Percentiles rank a stretch among this genome's conserved stretches.
phyloP scores from a whole-genome alignment of 1,284 basidiomycete genomes.

The Malassezia slooffiae region DNA sequence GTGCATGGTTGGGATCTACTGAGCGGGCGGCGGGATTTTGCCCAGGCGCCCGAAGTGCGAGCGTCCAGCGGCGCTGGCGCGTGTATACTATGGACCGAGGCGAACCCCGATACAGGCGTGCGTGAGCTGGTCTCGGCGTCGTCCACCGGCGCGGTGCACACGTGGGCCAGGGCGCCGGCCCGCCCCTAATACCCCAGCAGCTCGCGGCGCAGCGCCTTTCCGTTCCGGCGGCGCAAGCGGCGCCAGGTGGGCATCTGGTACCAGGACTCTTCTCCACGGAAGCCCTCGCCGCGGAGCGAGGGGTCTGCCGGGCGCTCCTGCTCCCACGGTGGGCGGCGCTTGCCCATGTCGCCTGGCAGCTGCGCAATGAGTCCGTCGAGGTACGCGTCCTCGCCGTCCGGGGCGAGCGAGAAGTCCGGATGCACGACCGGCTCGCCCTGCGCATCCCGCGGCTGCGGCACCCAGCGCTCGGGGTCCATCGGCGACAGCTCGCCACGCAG shows the following conservation, averaged over 20 bases:
- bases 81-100: conserved; percentile 73
- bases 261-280: conserved; percentile 6
- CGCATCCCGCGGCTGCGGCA: neutral
- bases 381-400: conserved; percentile 15
- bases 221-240: conserved; percentile 8
- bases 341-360: conserved; percentile 2
- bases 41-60: conserved; percentile 37
- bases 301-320: too few relatives aligned
- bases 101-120: conserved; percentile 53
- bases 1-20: conserved; percentile 81
- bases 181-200: conserved; percentile 17
- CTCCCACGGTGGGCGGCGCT: neutral
- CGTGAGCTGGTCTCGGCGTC: conserved; percentile 70
- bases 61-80: conserved; percentile 59
- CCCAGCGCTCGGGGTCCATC: conserved; percentile 21
- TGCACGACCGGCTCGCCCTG: neutral
- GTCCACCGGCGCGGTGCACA: conserved; percentile 51
- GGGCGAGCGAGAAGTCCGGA: conserved; percentile 6
- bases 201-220: conserved; percentile 15
- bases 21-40: conserved; percentile 3
- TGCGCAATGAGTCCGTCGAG: conserved; percentile 20
- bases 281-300: conserved; percentile 3
- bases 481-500: conserved; percentile 18
- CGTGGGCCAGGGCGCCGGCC: conserved; percentile 22
- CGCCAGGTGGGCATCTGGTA: conserved; percentile 12